phyloP scores from a whole-genome alignment of 495 filamentous ascomycete genomes.

The Copromyces sp. region DNA sequence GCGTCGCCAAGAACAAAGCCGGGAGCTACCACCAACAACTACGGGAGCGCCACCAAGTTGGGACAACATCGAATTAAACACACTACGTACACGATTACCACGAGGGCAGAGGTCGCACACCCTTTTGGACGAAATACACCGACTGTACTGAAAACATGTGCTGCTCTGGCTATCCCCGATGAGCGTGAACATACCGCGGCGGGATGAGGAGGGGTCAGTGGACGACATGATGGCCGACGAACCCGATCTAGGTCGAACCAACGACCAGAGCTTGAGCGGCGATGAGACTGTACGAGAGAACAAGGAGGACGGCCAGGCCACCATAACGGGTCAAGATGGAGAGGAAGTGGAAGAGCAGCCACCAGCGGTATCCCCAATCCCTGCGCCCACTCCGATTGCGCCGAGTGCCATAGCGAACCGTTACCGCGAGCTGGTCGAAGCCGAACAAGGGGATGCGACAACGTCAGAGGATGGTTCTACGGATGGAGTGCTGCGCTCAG shows the following conservation, averaged over 20 bases:
- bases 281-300: conserved; percentile 36
- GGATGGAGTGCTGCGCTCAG: conserved; percentile 28
- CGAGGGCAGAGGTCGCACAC: not conserved
- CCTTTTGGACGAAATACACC: not conserved
- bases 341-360: conserved; percentile 23
- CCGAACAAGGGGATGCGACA: conserved; percentile 24
- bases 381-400: conserved; percentile 10
- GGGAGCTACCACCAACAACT: not conserved
- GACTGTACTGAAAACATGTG: conserved; percentile 26
- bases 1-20: not conserved
- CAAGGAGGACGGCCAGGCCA: conserved; percentile 29
- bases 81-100: not conserved
- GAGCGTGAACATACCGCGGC: conserved; percentile 39
- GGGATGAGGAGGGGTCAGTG: conserved; percentile 33
- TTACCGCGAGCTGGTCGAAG: conserved; percentile 34
- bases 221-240: conserved; percentile 30
- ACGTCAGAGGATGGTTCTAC: conserved; percentile 37
- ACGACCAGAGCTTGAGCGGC: conserved; percentile 21
- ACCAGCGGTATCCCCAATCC: conserved; percentile 14
- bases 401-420: conserved; percentile 32
- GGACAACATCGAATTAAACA: not conserved
- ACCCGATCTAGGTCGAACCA: conserved; percentile 25
- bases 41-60: not conserved
- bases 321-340: conserved; percentile 6
- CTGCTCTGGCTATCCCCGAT: conserved; percentile 28